phyloP scores from a whole-genome alignment of 495 filamentous ascomycete genomes.

The Astrothelium subdiscretum region DNA sequence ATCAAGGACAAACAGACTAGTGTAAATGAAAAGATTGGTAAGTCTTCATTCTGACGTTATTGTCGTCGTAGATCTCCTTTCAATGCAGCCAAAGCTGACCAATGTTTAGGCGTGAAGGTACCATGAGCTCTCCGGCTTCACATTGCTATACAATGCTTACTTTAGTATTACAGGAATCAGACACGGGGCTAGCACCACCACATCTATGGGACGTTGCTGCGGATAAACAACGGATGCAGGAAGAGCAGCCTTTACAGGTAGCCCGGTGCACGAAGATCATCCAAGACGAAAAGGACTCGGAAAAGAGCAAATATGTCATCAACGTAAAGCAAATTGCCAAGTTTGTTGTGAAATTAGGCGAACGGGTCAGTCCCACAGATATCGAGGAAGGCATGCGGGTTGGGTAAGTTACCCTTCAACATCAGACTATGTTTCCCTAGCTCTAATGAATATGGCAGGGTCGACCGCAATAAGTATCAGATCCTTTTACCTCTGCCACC shows the following conservation, averaged over 20 bases:
- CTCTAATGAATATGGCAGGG: slow-evolving; percentile 34
- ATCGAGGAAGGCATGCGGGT: slow-evolving; percentile 99
- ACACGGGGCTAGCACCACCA: slow-evolving; percentile 93
- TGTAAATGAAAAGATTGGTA: slow-evolving; percentile 94
- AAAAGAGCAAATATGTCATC: slow-evolving; percentile 99
- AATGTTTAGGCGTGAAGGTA: slow-evolving; percentile 46
- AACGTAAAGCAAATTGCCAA: slow-evolving; percentile 99
- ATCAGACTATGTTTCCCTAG: neutral
- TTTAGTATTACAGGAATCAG: slow-evolving; percentile 61
- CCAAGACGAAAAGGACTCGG: slow-evolving; percentile 85
- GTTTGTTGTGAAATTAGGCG: slow-evolving; percentile 96
- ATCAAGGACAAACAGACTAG: slow-evolving; percentile 95
- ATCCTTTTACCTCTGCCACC: slow-evolving; percentile 94
- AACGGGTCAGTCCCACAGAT: slow-evolving; percentile 94
- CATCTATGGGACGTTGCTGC: slow-evolving; percentile 98
- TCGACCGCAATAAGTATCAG: slow-evolving; percentile 98
- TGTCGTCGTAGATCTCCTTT: neutral
- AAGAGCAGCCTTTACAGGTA: slow-evolving; percentile 96
- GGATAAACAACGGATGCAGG: slow-evolving; percentile 93
- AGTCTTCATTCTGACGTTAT: neutral
- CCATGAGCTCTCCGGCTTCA: neutral
- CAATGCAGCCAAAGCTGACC: neutral
- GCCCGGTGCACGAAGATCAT: slow-evolving; percentile 99
- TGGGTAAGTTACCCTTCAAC: slow-evolving; percentile 41
- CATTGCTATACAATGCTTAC: slow-evolving; percentile 36